Conservation (phyloP, 805 yeast species). For the Saccharomyces eubayanus region DNA sequence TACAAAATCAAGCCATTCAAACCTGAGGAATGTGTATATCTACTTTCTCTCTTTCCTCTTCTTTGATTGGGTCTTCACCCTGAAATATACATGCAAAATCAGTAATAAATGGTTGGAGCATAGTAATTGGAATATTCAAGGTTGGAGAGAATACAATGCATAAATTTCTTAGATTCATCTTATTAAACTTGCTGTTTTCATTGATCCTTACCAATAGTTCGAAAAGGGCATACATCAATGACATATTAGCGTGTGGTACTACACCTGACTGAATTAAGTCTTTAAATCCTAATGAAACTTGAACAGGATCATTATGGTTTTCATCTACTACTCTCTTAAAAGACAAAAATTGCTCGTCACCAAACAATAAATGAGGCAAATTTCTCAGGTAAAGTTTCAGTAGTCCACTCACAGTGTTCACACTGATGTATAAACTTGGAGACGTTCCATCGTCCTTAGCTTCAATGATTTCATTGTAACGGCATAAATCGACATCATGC, state of each 20-base stretch:
- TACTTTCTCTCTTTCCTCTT: slow-evolving; percentile 39
- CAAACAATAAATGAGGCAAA: slow-evolving; percentile 60
- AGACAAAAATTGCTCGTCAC: slow-evolving; percentile 39
- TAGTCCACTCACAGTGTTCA: slow-evolving; percentile 80
- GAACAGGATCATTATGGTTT: slow-evolving; percentile 24
- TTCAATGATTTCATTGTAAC: slow-evolving; percentile 19
- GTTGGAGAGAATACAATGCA: slow-evolving; percentile 82
- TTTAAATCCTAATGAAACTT: slow-evolving; percentile 27
- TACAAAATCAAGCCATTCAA: slow-evolving; percentile 4
- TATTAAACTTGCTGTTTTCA: slow-evolving; percentile 52
- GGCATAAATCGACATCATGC: slow-evolving; percentile 60
- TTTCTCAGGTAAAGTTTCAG: slow-evolving; percentile 76
- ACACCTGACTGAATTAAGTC: slow-evolving; percentile 25
- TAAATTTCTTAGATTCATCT: slow-evolving; percentile 75
- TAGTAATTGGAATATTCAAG: slow-evolving; percentile 54
- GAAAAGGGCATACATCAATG: slow-evolving; percentile 57
- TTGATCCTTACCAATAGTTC: slow-evolving; percentile 59
- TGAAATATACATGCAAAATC: slow-evolving; percentile 59
- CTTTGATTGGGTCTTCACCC: slow-evolving; percentile 35
- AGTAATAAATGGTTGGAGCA: slow-evolving; percentile 49
- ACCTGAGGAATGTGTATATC: slow-evolving; percentile 46
- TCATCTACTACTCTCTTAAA: slow-evolving; percentile 33
- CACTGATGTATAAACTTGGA: slow-evolving; percentile 43
- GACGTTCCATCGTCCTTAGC: slow-evolving; percentile 15
- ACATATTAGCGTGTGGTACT: slow-evolving; percentile 48